Evolutionary conservation across 2,329 filamentous ascomycete genomes (phyloP).

Genomic region (Colletotrichum gigasporum): DNA sequence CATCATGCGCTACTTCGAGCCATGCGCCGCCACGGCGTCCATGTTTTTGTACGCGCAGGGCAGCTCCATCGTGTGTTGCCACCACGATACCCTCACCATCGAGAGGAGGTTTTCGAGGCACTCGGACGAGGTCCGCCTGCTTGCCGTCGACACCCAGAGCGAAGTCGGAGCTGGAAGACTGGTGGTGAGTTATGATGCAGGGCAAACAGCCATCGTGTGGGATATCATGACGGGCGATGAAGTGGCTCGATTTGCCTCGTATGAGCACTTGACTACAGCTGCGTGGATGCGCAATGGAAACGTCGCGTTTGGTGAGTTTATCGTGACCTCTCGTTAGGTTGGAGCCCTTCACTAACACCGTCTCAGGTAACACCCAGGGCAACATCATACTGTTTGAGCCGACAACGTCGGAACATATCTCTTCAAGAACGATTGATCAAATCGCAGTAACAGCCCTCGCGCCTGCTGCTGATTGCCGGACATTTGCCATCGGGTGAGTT

Average conservation of each 20-base stretch:
- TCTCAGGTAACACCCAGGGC: slow-evolving; percentile 85
- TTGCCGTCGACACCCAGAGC: slow-evolving; percentile 91
- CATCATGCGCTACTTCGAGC: slow-evolving; percentile 73
- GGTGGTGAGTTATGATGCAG: slow-evolving; percentile 91
- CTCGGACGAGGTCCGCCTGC: slow-evolving; percentile 81
- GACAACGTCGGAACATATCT: slow-evolving; percentile 90
- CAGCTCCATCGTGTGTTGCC: slow-evolving; percentile 83
- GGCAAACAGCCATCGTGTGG: slow-evolving; percentile 95
- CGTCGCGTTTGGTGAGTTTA: slow-evolving; percentile 86
- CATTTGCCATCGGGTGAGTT: slow-evolving; percentile 91
- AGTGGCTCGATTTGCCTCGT: slow-evolving; percentile 90
- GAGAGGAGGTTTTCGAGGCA: slow-evolving; percentile 88
- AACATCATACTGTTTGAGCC: slow-evolving; percentile 96
- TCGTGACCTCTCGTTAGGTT: slow-evolving; percentile 1
- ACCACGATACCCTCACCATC: slow-evolving; percentile 91
- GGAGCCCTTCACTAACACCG: slow-evolving; percentile 36
- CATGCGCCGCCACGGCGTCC: slow-evolving; percentile 89
- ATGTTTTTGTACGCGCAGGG: slow-evolving; percentile 91
- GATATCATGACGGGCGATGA: slow-evolving; percentile 92
- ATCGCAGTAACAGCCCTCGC: slow-evolving; percentile 95
- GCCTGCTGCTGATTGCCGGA: slow-evolving; percentile 87
- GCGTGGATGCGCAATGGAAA: slow-evolving; percentile 98
- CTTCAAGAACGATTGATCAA: slow-evolving; percentile 86
- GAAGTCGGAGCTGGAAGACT: slow-evolving; percentile 85
- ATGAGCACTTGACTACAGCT: slow-evolving; percentile 84